Conservation (phyloP, 1,284 basidiomycete genomes). For the Phenoliferia sp. region DNA sequence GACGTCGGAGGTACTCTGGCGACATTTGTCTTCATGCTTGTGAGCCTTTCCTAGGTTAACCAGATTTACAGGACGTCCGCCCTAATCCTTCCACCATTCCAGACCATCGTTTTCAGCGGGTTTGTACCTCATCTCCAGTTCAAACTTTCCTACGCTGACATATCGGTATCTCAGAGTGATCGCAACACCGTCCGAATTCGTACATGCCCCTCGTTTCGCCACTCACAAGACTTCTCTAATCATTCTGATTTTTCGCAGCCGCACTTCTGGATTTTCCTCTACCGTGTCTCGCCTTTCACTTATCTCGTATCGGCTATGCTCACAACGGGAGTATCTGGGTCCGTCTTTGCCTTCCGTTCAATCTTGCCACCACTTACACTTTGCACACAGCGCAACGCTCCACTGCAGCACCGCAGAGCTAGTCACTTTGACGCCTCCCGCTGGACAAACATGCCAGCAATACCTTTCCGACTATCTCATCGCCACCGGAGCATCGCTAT, state of each 20-base stretch:
- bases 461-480: conserved; percentile 42
- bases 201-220: conserved; percentile 48
- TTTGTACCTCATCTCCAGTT: conserved; percentile 7
- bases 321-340: conserved; percentile 37
- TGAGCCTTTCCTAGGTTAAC: background rate
- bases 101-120: background rate
- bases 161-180: conserved; percentile 45
- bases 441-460: conserved; percentile 43
- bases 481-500: conserved; percentile 39
- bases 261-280: conserved; percentile 73
- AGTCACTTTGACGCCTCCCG: conserved; percentile 41
- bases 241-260: conserved; percentile 46
- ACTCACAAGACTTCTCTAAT: conserved; percentile 5
- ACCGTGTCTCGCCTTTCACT: conserved; percentile 51
- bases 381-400: conserved; percentile 36
- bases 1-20: background rate
- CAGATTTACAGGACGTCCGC: background rate
- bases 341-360: background rate
- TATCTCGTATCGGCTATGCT: conserved; percentile 46
- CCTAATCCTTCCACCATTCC: background rate
- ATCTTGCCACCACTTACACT: background rate
- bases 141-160: conserved; percentile 39
- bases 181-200: conserved; percentile 17
- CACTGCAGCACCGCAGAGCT: conserved; percentile 43
- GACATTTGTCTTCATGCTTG: too few species aligned